Evolutionary conservation across 768 basidiomycete species (phyloP), one percentile per base, ranked within the genome.

Genomic region (Phylloporus sp.): DNA sequence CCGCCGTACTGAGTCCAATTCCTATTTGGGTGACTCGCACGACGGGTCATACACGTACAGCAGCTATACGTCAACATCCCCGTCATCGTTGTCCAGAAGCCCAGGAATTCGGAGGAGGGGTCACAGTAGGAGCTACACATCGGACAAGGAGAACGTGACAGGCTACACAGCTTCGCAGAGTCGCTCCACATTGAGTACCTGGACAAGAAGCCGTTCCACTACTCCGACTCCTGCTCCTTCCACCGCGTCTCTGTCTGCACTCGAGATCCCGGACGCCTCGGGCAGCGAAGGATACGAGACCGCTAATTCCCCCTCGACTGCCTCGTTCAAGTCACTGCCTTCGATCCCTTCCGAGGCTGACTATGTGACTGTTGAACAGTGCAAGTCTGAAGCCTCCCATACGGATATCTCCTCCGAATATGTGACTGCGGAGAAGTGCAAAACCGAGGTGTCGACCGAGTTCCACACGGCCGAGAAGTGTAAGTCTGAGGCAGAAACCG

Each of bases 111-210:
- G 82, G 44, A 69, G 84, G 47, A 69, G 80, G 28, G 63, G 71
- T 5, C 72, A 75, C 3, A 69, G 70, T 29, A 66, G 65, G 42
- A 59, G 52, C 49, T 61, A 58, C 54, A 61, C 54, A 35, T 78
- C 77, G 1, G 81, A 86, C 50, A 82, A 80, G 59, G 83, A 82
- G 62, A 81, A 83, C 53, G 63, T 60, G 6, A 50, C 64, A 6
- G 64, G 60, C 4, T 69, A 68, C 39, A 62, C 62, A 1, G 66
- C 67, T 15, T 62, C 69, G 6, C 60, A 60, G 10, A 65, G 56
- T 56, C 66, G 43, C 59, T 74, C 49, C 59, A 69, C 43, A 42
- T 59, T 48, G 58, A 70, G 44, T 15, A 63, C 48, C 9, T 67
- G 63, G 63, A 67, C 65, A 3, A 63, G 65, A 49, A 66, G 65